Base-by-base conservation (phyloP, 495 filamentous ascomycete genomes). In the Podospora pseudocomata region DNA sequence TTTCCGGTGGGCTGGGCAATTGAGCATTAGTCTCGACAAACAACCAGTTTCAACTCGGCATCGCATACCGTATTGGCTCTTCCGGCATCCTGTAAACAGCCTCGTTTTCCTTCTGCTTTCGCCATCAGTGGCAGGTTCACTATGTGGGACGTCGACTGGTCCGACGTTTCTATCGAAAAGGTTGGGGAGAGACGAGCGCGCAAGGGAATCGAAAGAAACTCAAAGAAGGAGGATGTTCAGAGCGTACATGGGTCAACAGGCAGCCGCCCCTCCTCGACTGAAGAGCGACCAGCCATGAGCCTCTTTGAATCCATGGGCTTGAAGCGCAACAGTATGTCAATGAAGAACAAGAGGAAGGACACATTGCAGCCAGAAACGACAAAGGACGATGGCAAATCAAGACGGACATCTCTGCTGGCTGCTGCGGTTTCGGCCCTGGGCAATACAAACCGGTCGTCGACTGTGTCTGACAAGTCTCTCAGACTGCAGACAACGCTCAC, bases 131-230 rank as follows among this genome's bases (percentile, higher is more conserved):
- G 39, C 39, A 49, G 15, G 39, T 13, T 49, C 70, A 74, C 61
- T 32, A 86, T 86, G 84, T 86, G 84, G 65, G 83, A 85, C 65
- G 80, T 84, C 58, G 73, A 83, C 65, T 86, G 83, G 83, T 75
- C 77, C 5, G 84, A 85, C 64, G 77, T 79, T 28, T 73, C 74
- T 19, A 65, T 72, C 64, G 84, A 85, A 73, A 76, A 74, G 4
- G 77, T 86, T 62, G 84, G 81, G 0, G 72, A 84, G 64, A 74
- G 77, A 59, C 74, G 77, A 4, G 70, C 80, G 30, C 77, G 81
- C 39, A 81, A 83, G 63, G 76, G 78, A 64, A 63, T 69, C 32
- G 76, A 77, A 59, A 70, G 74, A 1, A 73, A 77, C 7, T 57
- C 65, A n/a, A 75, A 78, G 67, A 74, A 77, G 57, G 69, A 74